phyloP scores from a whole-genome alignment of 1,284 basidiomycete genomes.

The Puccinia polysora region DNA sequence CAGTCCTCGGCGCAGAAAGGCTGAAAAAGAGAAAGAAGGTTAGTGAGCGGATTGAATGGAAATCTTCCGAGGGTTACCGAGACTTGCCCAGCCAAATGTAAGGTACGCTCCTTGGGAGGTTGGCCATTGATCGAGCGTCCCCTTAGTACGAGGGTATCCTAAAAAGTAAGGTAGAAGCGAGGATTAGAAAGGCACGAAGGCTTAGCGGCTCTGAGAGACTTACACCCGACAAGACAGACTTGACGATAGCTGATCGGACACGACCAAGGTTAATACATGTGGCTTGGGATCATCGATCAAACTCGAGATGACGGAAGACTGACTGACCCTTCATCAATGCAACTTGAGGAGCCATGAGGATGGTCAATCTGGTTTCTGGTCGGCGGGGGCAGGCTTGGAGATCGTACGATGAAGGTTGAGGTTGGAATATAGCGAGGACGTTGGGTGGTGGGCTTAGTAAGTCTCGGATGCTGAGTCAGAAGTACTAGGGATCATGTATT shows the following conservation, averaged over 20 bases:
- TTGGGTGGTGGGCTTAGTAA: too few relatives aligned
- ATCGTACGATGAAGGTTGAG: too few relatives aligned
- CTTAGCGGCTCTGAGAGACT: neutral
- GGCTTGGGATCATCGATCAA: too few relatives aligned
- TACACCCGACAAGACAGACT: slow-evolving; percentile 41
- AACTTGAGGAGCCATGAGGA: too few relatives aligned
- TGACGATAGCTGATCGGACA: slow-evolving; percentile 43
- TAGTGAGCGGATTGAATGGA: neutral
- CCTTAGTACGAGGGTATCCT: slow-evolving; percentile 42
- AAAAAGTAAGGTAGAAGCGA: neutral
- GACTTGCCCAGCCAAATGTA: slow-evolving; percentile 38
- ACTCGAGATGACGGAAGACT: too few relatives aligned
- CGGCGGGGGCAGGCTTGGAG: too few relatives aligned
- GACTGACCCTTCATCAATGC: too few relatives aligned
- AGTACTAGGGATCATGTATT: too few relatives aligned
- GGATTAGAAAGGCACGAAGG: neutral
- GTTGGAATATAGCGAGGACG: too few relatives aligned
- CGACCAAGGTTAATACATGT: too few relatives aligned
- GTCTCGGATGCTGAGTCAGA: too few relatives aligned
- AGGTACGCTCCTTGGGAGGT: slow-evolving; percentile 42
- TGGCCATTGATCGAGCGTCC: slow-evolving; percentile 42
- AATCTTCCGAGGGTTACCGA: neutral
- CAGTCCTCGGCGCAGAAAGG: slow-evolving; percentile 34
- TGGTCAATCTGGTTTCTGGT: too few relatives aligned
- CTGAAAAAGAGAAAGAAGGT: slow-evolving; percentile 4